Percentiles rank a stretch among this genome's conserved stretches.
Conservation (phyloP, 495 filamentous ascomycete species). For the Aspergillus indologenus region DNA sequence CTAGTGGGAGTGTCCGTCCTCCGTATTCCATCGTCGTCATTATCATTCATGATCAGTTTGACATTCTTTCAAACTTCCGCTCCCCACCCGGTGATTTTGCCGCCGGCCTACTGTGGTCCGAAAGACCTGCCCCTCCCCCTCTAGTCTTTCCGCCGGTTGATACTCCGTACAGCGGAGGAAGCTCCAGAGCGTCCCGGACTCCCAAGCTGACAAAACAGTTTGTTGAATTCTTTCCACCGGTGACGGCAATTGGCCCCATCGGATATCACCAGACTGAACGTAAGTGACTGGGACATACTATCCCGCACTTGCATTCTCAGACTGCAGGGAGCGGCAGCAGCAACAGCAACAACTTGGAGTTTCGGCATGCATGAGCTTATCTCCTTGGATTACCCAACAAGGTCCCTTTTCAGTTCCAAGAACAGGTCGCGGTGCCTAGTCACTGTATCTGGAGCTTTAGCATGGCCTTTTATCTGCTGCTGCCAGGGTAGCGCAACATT, state of each 20-base stretch:
- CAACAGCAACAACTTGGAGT: neutral
- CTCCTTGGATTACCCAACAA: neutral
- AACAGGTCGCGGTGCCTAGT: neutral
- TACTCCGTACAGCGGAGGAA: neutral
- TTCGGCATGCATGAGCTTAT: neutral
- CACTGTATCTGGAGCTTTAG: neutral
- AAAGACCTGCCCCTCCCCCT: slow-evolving; percentile 7
- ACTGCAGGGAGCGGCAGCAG: neutral
- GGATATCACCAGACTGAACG: slow-evolving; percentile 3
- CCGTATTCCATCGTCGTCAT: slow-evolving; percentile 2
- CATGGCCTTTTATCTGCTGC: slow-evolving; percentile 1
- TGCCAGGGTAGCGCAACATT: slow-evolving; percentile 2
- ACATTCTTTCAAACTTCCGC: slow-evolving; percentile 5
- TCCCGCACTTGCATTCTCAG: neutral
- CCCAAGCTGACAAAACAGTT: slow-evolving; percentile 24
- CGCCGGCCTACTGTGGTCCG: slow-evolving; percentile 42
- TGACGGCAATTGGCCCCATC: slow-evolving; percentile 18
- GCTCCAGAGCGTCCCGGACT: slow-evolving; percentile 17
- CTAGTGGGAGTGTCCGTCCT: too few species aligned
- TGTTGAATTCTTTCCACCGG: slow-evolving; percentile 9
- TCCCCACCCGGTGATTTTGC: slow-evolving; percentile 24
- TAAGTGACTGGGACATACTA: neutral
- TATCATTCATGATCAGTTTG: slow-evolving; percentile 1
- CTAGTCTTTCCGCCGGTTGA: neutral
- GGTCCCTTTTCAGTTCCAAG: neutral